phyloP scores from a whole-genome alignment of 495 filamentous ascomycete genomes.

The Penicillium crystallinum region DNA sequence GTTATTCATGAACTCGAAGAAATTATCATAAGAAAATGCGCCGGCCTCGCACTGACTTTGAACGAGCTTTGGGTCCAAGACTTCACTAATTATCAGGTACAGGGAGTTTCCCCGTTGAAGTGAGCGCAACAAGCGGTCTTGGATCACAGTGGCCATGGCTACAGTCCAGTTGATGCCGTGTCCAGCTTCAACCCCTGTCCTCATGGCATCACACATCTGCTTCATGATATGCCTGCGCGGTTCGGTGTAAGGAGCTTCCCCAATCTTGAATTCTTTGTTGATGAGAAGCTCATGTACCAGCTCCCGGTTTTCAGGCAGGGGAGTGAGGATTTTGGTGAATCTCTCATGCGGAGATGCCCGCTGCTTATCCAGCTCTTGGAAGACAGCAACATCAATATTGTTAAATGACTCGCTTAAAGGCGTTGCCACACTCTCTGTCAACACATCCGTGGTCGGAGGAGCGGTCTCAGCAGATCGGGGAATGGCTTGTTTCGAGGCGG shows the following conservation, averaged over 20 bases:
- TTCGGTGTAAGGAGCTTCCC: slow-evolving; percentile 45
- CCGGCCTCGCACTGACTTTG: slow-evolving; percentile 71
- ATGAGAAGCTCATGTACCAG: slow-evolving; percentile 89
- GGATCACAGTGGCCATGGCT: slow-evolving; percentile 78
- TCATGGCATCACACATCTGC: slow-evolving; percentile 74
- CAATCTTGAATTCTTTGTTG: slow-evolving; percentile 72
- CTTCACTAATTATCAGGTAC: slow-evolving; percentile 77
- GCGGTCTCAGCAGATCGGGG: slow-evolving; percentile 42
- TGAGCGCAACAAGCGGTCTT: slow-evolving; percentile 74
- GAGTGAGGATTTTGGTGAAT: slow-evolving; percentile 51
- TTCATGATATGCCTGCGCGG: slow-evolving; percentile 48
- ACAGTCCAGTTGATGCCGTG: slow-evolving; percentile 73
- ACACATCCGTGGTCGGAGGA: slow-evolving; percentile 28
- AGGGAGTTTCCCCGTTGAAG: slow-evolving; percentile 75
- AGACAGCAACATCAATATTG: slow-evolving; percentile 33
- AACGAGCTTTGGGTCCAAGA: slow-evolving; percentile 75
- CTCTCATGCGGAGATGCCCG: slow-evolving; percentile 39
- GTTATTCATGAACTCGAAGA: slow-evolving; percentile 83
- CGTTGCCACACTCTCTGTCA: slow-evolving; percentile 40
- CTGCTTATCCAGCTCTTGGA: slow-evolving; percentile 36
- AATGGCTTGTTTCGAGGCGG: slow-evolving; percentile 55
- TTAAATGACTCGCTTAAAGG: slow-evolving; percentile 45
- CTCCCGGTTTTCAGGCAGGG: slow-evolving; percentile 77
- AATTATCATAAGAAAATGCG: slow-evolving; percentile 86
- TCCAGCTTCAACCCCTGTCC: slow-evolving; percentile 63